Conservation (phyloP, 345 rosid species). For the Jatropha curcas region DNA sequence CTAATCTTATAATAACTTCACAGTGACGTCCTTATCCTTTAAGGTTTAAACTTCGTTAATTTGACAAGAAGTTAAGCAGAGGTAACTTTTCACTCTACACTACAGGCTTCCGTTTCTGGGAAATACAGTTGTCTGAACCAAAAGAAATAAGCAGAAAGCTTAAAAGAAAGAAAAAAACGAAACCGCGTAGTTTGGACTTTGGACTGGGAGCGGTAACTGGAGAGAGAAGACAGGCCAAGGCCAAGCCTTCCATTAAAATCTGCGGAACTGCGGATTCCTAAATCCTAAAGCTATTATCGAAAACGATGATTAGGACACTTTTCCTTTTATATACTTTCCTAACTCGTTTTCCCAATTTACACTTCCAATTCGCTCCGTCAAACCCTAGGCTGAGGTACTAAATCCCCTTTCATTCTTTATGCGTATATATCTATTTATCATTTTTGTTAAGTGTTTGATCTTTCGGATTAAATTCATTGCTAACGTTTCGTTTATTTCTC, state of each 20-base stretch:
- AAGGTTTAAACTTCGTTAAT: too few species aligned
- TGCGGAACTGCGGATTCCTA: neutral
- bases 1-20: too few species aligned
- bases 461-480: neutral
- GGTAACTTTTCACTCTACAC: neutral
- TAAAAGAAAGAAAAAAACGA: neutral
- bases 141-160: neutral
- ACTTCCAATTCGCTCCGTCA: neutral
- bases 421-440: too few species aligned
- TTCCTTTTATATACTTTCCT: neutral
- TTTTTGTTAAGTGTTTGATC: constrained; percentile 1
- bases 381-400: constrained; percentile 10
- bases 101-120: constrained; percentile 8
- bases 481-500: neutral
- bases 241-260: neutral
- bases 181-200: neutral
- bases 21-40: too few species aligned
- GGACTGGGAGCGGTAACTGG: neutral
- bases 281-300: neutral
- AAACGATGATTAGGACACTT: neutral
- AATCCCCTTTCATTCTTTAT: neutral
- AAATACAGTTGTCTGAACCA: constrained; percentile 19
- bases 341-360: constrained; percentile 2
- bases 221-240: neutral
- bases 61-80: neutral